A percentile compares a stretch with the other conserved stretches of the same genome.
These are phyloP conservation scores for Teratosphaeria pseudoeucalypti DNA, from an alignment of 2,329 filamentous ascomycete species.

Conservation along the genomic window DNA sequence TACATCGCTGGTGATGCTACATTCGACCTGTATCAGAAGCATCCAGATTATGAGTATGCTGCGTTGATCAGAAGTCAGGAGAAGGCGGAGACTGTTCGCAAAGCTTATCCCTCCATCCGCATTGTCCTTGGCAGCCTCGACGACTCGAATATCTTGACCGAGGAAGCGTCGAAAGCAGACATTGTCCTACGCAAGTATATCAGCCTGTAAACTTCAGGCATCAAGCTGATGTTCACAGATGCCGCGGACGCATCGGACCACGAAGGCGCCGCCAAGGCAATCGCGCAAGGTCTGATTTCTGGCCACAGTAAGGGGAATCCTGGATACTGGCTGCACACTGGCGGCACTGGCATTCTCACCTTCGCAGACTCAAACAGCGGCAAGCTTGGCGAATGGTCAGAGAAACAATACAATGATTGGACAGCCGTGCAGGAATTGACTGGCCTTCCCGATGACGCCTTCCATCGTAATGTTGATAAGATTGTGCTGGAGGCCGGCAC, in stretches of 20 bases:
- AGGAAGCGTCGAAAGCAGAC: conserved; percentile 40
- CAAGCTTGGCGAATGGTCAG: conserved; percentile 37
- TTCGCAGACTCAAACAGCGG: conserved; percentile 39
- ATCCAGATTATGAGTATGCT: conserved; percentile 41
- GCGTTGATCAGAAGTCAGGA: conserved; percentile 41
- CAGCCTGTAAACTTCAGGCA: not conserved
- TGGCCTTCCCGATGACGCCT: conserved; percentile 45
- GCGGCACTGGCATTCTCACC: conserved; percentile 48
- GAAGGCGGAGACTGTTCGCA: conserved; percentile 34
- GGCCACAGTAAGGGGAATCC: conserved; percentile 31
- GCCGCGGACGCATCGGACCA: conserved; percentile 39
- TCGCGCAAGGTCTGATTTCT: conserved; percentile 41
- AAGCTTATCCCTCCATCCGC: conserved; percentile 28
- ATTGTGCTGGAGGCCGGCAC: conserved; percentile 47
- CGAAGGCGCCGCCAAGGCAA: conserved; percentile 37
- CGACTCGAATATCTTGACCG: conserved; percentile 33
- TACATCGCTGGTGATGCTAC: conserved; percentile 39
- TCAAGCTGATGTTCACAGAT: conserved; percentile 23
- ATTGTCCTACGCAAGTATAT: conserved; percentile 36
- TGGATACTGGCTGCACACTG: conserved; percentile 40
- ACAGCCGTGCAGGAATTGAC: conserved; percentile 43
- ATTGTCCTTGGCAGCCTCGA: conserved; percentile 44
- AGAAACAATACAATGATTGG: conserved; percentile 50
- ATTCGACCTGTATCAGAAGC: conserved; percentile 33
- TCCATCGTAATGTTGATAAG: conserved; percentile 61